Evolutionary conservation across 192 early-diverging fungal species (phyloP).

Genomic region (Podila minutissima): DNA sequence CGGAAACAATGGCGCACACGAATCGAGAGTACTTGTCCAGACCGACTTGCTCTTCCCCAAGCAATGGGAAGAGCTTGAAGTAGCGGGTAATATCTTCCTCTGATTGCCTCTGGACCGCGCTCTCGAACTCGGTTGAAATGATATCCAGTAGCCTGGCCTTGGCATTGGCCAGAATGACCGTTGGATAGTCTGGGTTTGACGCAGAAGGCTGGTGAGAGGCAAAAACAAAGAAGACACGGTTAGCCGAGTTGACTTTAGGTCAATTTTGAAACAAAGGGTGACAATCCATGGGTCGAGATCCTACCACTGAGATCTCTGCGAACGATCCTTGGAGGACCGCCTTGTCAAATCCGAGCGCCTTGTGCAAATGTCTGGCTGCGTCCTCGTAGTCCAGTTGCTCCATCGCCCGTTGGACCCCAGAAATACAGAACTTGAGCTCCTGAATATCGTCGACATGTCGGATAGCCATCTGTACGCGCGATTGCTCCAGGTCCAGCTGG

Average conservation of each 20-base stretch:
- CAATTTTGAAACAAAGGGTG: too few relatives aligned
- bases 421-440: conserved; percentile 77
- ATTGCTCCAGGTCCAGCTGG: conserved; percentile 84
- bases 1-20: conserved; percentile 80
- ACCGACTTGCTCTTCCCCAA: conserved; percentile 86
- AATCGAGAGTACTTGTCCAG: conserved; percentile 90
- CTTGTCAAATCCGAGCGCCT: conserved; percentile 67
- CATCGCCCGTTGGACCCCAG: conserved; percentile 71
- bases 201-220: conserved; percentile 48
- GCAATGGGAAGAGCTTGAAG: conserved; percentile 90
- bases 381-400: conserved; percentile 69
- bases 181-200: conserved; percentile 65
- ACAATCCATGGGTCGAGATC: not conserved
- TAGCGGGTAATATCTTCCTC: conserved; percentile 85
- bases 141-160: conserved; percentile 72
- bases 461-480: conserved; percentile 75
- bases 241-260: not conserved
- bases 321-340: conserved; percentile 69
- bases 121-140: conserved; percentile 83
- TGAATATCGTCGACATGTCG: conserved; percentile 77
- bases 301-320: conserved; percentile 65
- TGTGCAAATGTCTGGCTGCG: conserved; percentile 72
- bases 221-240: not conserved
- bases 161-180: conserved; percentile 64
- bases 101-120: conserved; percentile 72